Evolutionary conservation across 495 filamentous ascomycete species (phyloP), one percentile per base, ranked within the genome.

Genomic region (Penicillium cataractarum): DNA sequence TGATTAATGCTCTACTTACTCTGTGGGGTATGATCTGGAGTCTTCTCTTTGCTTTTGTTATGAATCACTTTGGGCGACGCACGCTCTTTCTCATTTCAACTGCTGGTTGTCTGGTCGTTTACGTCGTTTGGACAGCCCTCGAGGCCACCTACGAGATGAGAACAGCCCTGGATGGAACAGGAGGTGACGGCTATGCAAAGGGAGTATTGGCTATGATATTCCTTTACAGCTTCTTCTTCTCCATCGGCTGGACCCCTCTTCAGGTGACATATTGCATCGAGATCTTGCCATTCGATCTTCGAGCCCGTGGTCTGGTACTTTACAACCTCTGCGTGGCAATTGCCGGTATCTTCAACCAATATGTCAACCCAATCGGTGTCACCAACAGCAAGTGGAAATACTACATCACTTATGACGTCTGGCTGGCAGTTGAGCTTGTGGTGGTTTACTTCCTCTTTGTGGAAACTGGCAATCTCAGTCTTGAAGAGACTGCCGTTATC

Each of bases 371-470:
- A 2, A 76, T 88, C 19, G 86, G 82, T 7, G 80, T 89, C 48
- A 66, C 83, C 12, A 72, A 73, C 17, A 83, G 87, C 48, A 65
- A 70, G 35, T 87, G 85, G 85, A 82, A 81, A 65, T 81, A 87
- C 50, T 87, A 86, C 65, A 74, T 84, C 65, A 82, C 86, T 66
- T 87, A 86, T 70, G 83, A 82, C 29, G 74, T 75, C 71, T 86
- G 85, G 76, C 80, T 84, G 70, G 76, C 79, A 53, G 60, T 85
- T 63, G 80, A 86, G 68, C 63, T 88, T 44, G 55, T 67, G 46
- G 82, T 85, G 24, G 83, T 86, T 49, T 89, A 79, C 72, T 83
- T 87, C 75, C 80, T 81, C 72, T 89, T 85, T 61, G 78, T 87
- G 53, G 87, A 90, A 78, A 90, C 87, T 52, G 82, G 81, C 64